Evolutionary conservation across 2,329 filamentous ascomycete species (phyloP), one percentile per base, ranked within the genome.

Genomic region (Xylariaceae sp.): DNA sequence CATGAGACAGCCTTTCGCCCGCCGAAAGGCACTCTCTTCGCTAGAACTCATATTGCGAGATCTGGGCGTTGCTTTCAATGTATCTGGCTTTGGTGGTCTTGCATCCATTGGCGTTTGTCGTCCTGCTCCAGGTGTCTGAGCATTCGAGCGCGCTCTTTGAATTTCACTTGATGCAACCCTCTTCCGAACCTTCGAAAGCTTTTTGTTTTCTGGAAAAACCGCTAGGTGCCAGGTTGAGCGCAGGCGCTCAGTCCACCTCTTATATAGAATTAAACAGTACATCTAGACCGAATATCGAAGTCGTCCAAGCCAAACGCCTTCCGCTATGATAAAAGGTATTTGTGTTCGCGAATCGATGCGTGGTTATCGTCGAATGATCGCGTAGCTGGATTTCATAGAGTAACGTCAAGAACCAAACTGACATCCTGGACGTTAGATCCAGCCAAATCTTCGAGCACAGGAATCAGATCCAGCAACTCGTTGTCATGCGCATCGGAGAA

Each of bases 401-500:
- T 80, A 67, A 97, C 91, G 72, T 98, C 93, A 59, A 98, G 83
- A 57, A 98, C 93, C 60, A 98, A 76, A 74, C 91, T 97, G 65
- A 98, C 93, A 68, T 98, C 93, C 68, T 85, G 81, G 48, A 98
- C 93, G 63, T 91, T 87, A 45, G 83, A 68, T 53, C 87, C 85
- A 48, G 93, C 91, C 61, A 98, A 76, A 67, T 98, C 93, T 75
- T 98, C 93, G 53, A 98, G 88, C 57, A 98, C 93, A 39, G 93
- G 93, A 64, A 98, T 97, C 57, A 98, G 74, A 64, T 98, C 93
- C 59, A 98, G 76, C 48, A 98, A 78, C 75, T 98, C 93, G 68
- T 98, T 98, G 72, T 98, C 93, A 68, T 98, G 93, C 48, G 93
- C 93, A 69, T 98, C 93, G 53, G 90, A 96, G 72, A 98, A 98